phyloP scores from a whole-genome alignment of 306 rosid species.

The Lupinus albus region DNA sequence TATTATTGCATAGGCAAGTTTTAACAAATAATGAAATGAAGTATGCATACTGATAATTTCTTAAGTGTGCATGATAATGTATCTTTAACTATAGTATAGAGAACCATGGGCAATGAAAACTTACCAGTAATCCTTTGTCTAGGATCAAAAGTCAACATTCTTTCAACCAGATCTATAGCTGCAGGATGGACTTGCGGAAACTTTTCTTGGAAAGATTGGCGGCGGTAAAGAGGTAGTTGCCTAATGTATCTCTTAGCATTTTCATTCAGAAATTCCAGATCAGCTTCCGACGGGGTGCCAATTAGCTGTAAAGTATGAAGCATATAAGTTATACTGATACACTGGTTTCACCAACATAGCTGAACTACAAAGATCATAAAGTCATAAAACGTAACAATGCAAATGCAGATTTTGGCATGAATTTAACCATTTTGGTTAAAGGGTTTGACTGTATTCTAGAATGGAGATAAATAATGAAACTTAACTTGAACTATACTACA shows the following conservation, averaged over 20 bases:
- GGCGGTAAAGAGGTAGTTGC: conserved; percentile 70
- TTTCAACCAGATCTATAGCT: conserved; percentile 96
- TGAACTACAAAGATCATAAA: conserved; percentile 7
- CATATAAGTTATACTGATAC: conserved; percentile 27
- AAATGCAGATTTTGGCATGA: conserved; percentile 16
- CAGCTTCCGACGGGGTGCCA: conserved; percentile 97
- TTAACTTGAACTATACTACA: conserved; percentile 11
- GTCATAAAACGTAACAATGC: background rate
- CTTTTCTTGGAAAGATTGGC: conserved; percentile 89
- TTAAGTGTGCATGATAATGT: conserved; percentile 11
- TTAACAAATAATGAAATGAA: too few species aligned
- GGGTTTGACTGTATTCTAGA: conserved; percentile 9
- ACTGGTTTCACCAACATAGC: conserved; percentile 19
- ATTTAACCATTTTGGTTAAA: background rate
- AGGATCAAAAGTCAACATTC: conserved; percentile 95
- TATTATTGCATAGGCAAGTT: too few species aligned
- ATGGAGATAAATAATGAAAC: conserved; percentile 23
- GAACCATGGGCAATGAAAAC: conserved; percentile 36
- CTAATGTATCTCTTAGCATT: conserved; percentile 95
- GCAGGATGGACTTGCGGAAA: conserved; percentile 91
- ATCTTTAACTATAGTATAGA: conserved; percentile 29
- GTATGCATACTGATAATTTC: background rate
- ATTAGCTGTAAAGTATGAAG: conserved; percentile 69
- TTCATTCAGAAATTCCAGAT: conserved; percentile 87
- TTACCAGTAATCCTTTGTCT: conserved; percentile 88